phyloP scores from a whole-genome alignment of 2,329 filamentous ascomycete genomes.

The Xylariales sp. region DNA sequence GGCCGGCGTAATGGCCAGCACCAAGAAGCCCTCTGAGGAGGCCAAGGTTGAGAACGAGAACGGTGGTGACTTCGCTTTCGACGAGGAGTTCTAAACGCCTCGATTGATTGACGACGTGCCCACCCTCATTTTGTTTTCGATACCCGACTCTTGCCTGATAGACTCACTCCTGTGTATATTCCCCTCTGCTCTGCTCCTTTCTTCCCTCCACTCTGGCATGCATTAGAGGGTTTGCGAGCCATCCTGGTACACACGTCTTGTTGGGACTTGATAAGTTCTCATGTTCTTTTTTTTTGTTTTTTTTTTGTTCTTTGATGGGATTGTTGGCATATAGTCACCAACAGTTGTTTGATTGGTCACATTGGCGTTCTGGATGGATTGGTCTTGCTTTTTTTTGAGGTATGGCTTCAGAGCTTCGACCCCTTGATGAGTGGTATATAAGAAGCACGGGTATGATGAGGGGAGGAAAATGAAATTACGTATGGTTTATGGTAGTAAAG shows the following conservation, averaged over 20 bases:
- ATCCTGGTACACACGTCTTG: not conserved
- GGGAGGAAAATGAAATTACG: slow-evolving; percentile 7
- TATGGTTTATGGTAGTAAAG: slow-evolving; percentile 8
- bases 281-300: slow-evolving; percentile 2
- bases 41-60: slow-evolving; percentile 52
- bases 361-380: slow-evolving; percentile 8
- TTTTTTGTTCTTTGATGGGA: not conserved
- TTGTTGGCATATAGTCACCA: slow-evolving; percentile 2
- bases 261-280: slow-evolving; percentile 2
- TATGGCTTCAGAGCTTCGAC: not conserved
- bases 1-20: slow-evolving; percentile 95
- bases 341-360: too few relatives aligned
- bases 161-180: slow-evolving; percentile 9
- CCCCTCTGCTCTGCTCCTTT: slow-evolving; percentile 9
- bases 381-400: not conserved
- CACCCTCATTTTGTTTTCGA: slow-evolving; percentile 15
- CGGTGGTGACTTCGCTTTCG: slow-evolving; percentile 82
- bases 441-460: slow-evolving; percentile 1
- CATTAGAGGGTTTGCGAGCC: slow-evolving; percentile 9
- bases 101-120: slow-evolving; percentile 9
- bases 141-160: slow-evolving; percentile 18
- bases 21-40: slow-evolving; percentile 57
- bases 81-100: slow-evolving; percentile 84
- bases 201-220: slow-evolving; percentile 5
- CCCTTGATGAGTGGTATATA: slow-evolving; percentile 1